phyloP scores from a whole-genome alignment of 2,329 filamentous ascomycete genomes.

The Cladophialophora carrionii region DNA sequence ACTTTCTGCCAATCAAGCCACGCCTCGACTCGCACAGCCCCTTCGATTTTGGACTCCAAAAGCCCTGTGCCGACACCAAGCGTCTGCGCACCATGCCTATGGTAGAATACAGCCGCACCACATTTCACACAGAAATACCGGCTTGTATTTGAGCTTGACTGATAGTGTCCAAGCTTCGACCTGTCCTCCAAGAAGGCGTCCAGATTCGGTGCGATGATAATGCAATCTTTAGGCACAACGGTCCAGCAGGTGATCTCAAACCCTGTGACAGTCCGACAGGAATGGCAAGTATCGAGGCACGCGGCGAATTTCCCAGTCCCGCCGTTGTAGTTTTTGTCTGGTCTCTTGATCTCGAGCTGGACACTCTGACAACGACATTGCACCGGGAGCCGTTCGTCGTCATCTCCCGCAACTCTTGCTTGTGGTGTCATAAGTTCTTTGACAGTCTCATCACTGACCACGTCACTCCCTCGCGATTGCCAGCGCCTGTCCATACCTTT shows the following conservation, averaged over 20 bases:
- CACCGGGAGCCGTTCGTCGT: conserved; percentile 11
- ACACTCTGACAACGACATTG: conserved; percentile 28
- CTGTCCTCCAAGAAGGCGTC: conserved; percentile 16
- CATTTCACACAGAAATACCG: conserved; percentile 35
- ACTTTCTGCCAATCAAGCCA: conserved; percentile 31
- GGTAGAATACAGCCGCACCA: conserved; percentile 32
- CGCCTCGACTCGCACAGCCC: conserved; percentile 25
- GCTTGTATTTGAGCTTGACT: conserved; percentile 25
- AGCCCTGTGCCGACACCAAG: conserved; percentile 31
- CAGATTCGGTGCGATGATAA: conserved; percentile 3
- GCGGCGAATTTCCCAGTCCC: conserved; percentile 22
- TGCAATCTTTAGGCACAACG: conserved; percentile 15
- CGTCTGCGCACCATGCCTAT: conserved; percentile 22
- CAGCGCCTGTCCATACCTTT: conserved; percentile 28
- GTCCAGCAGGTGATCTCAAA: conserved; percentile 34
- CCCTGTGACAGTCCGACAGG: conserved; percentile 28
- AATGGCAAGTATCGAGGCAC: conserved; percentile 27
- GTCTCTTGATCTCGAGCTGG: conserved; percentile 17
- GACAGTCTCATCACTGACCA: conserved; percentile 25
- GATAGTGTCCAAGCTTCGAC: conserved; percentile 28
- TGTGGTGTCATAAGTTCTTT: conserved; percentile 11
- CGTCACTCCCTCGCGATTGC: conserved; percentile 23
- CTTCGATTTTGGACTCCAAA: conserved; percentile 18
- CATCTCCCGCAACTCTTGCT: not conserved
- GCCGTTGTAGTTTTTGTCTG: conserved; percentile 10